These are phyloP conservation scores for Yamadazyma mexicana DNA, from an alignment of 1,139 yeast genomes.

Conservation along the genomic window DNA sequence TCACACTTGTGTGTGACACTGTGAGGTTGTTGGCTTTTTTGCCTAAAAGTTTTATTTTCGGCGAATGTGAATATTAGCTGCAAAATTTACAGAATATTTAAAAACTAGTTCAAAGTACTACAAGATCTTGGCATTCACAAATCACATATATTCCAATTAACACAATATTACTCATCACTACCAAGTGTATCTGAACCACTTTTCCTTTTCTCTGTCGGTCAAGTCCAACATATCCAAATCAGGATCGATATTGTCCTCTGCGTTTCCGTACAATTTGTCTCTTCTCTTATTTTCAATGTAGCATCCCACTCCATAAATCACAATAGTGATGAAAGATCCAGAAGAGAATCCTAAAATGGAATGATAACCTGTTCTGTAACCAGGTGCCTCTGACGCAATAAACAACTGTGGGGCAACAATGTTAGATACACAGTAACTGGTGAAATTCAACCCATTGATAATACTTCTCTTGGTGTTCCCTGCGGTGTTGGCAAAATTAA, in stretches of 20 bases:
- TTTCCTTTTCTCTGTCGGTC: conserved; percentile 19
- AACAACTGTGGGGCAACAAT: conserved; percentile 29
- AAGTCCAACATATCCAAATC: conserved; percentile 17
- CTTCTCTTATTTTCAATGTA: conserved; percentile 15
- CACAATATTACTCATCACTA: too few relatives aligned
- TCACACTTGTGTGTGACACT: too few relatives aligned
- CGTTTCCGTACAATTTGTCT: conserved; percentile 18
- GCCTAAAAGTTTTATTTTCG: too few relatives aligned
- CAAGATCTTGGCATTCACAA: too few relatives aligned
- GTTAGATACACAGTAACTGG: conserved; percentile 24
- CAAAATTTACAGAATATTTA: not conserved
- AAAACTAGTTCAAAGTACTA: too few relatives aligned
- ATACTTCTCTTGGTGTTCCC: conserved; percentile 26
- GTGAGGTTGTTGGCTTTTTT: too few relatives aligned
- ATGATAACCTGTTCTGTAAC: conserved; percentile 24
- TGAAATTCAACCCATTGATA: conserved; percentile 24
- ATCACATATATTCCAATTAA: too few relatives aligned
- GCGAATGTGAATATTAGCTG: too few relatives aligned
- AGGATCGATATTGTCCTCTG: conserved; percentile 13
- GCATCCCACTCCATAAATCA: conserved; percentile 16
- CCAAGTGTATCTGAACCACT: conserved; percentile 20
- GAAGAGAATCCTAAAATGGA: conserved; percentile 19
- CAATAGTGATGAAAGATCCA: conserved; percentile 13
- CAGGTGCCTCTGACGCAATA: conserved; percentile 22
- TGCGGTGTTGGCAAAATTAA: conserved; percentile 25